These are phyloP conservation scores for Halenospora varia DNA, from an alignment of 495 filamentous ascomycete species.

Conservation along the genomic window DNA sequence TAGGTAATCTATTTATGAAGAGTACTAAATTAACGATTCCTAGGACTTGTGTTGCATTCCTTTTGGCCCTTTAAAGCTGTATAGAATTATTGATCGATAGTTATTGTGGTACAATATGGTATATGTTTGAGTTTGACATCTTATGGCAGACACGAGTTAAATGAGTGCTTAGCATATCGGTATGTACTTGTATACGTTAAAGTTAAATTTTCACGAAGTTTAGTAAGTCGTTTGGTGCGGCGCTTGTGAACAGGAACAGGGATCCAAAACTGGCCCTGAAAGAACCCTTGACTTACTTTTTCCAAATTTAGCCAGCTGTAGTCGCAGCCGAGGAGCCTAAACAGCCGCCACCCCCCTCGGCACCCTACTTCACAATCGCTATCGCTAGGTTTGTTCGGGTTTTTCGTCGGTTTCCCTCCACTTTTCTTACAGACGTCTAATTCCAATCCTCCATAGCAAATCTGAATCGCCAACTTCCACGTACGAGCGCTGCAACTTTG, in stretches of 20 bases:
- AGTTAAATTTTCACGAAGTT: neutral
- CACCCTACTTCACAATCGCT: conserved; percentile 1
- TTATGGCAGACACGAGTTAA: conserved; percentile 3
- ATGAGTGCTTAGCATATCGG: conserved; percentile 2
- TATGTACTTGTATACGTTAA: neutral
- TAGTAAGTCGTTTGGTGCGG: neutral
- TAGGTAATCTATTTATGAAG: no score
- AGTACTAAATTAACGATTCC: no score
- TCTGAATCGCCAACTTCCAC: conserved; percentile 1
- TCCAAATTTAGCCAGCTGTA: neutral
- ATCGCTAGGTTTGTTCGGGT: neutral
- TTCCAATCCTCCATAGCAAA: conserved; percentile 1
- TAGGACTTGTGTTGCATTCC: no score
- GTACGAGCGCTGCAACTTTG: conserved; percentile 2
- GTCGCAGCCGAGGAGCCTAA: neutral
- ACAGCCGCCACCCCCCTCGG: neutral
- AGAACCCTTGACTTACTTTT: neutral
- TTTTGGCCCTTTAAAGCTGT: neutral
- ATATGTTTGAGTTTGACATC: conserved; percentile 1
- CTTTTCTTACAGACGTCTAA: conserved; percentile 5
- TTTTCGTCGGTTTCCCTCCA: conserved; percentile 1
- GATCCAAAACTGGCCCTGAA: neutral
- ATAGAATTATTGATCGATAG: conserved; percentile 4
- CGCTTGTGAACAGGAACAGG: neutral
- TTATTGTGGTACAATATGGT: neutral